Conservation (phyloP, 306 rosid genomes). For the Myrica gale region DNA sequence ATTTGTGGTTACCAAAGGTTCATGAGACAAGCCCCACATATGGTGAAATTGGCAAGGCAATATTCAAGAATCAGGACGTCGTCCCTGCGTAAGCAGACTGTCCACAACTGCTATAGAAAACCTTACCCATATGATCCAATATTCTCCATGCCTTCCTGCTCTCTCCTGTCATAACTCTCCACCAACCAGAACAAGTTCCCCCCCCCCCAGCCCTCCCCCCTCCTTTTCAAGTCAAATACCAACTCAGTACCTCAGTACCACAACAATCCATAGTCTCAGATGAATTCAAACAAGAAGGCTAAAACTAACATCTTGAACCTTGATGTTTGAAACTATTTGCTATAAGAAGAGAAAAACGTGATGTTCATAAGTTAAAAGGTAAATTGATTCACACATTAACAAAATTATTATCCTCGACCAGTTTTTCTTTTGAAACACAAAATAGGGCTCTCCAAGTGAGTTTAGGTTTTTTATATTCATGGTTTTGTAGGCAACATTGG, state of each 20-base stretch:
- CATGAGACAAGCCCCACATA: no score
- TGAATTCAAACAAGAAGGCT: no score
- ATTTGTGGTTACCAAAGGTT: no score
- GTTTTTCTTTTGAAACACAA: background rate
- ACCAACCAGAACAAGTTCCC: background rate
- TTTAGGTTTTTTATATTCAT: background rate
- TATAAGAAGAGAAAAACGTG: background rate
- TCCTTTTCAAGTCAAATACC: background rate
- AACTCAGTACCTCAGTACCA: no score
- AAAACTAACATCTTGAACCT: background rate
- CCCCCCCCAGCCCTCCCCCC: background rate
- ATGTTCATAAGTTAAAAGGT: background rate
- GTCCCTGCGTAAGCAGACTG: background rate
- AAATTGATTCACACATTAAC: background rate
- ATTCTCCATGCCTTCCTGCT: background rate
- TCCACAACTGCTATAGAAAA: background rate
- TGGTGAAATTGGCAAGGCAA: no score
- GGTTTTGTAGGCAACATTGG: background rate
- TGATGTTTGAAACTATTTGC: background rate
- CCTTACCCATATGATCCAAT: background rate
- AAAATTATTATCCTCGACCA: background rate
- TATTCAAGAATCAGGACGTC: no score
- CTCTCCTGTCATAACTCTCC: background rate
- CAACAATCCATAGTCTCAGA: background rate
- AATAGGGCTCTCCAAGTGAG: background rate